Evolutionary conservation across 768 basidiomycete species (phyloP), one percentile per base, ranked within the genome.

Genomic region (Phylloporus scabripes): DNA sequence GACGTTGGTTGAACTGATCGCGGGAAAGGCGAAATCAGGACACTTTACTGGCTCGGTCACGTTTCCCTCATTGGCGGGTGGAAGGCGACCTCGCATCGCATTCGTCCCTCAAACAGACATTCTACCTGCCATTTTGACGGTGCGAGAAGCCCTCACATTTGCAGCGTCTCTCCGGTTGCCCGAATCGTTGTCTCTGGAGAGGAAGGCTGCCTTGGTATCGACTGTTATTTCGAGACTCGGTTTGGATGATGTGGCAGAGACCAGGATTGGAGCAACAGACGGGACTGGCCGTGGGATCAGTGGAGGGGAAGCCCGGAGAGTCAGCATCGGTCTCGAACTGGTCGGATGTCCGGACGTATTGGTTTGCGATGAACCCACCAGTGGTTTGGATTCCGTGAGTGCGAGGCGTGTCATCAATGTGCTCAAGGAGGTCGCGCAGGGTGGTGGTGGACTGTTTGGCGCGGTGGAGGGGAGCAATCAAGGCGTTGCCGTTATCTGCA

Each of bases 71-170:
- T 65, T 70, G 15, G 55, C 62, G 26, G 61, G 59, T 20, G 58
- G 61, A 17, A 63, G 55, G 39, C 60, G 54, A 39, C 80, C 82
- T 15, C 80, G 82, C 15, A 75, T 94, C 14, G 90, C 87, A 4
- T 94, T 92, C 60, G 90, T 94, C 15, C 87, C 91, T 23, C 85
- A 95, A 70, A 81, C 87, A 55, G 92, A 94, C 58, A 73, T 92
- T 41, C 76, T 94, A 8, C 88, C 91, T 1, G 70, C 86, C 0
- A 80, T 80, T 36, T 72, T 89, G n/a, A 89, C 90, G 0, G 87
- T 90, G 2, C 79, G 78, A 36, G 91, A 93, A 66, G 81, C 88
- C 0, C 75, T 97, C 17, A 66, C 87, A 12, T 94, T 96, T 56
- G 92, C 89, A 11, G 91, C 93, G 7, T 78, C 84, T 21, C 75